Conservation (phyloP, 176 grass and related monocot genomes). For the Cenchrus fungigraminus region DNA sequence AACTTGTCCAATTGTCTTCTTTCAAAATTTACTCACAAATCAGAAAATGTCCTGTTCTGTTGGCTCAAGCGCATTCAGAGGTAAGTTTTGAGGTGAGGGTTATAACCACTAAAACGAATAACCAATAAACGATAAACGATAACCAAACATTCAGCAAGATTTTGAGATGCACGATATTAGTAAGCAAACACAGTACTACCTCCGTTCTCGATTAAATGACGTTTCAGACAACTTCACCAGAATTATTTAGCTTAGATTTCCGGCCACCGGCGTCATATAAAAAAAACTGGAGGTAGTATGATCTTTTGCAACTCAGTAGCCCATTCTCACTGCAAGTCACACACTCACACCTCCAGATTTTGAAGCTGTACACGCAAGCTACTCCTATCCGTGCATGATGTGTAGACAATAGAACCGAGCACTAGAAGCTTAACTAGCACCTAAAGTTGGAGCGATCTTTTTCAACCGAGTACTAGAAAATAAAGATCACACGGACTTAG, state of each 20-base stretch:
- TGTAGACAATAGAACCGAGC: constrained; percentile 29
- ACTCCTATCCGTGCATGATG: constrained; percentile 13
- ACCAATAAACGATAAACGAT: too few relatives aligned
- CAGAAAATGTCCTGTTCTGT: neutral
- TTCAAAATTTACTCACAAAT: constrained; percentile 19
- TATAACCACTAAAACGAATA: constrained; percentile 18
- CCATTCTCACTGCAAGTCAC: neutral
- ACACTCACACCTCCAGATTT: constrained; percentile 1
- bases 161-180: neutral
- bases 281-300: neutral
- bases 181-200: neutral
- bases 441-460: constrained; percentile 33
- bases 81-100: neutral
- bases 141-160: neutral
- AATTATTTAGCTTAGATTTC: too few relatives aligned
- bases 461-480: constrained; percentile 51
- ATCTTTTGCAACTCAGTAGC: constrained; percentile 31
- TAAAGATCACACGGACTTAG: constrained; percentile 42
- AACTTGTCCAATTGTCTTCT: constrained; percentile 28
- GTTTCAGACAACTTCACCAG: too few relatives aligned
- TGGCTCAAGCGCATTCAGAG: constrained; percentile 13
- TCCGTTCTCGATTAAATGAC: too few relatives aligned
- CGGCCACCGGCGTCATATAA: too few relatives aligned
- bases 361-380: neutral
- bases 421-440: constrained; percentile 18